These are phyloP conservation scores for Coprinellus micaceus DNA, from an alignment of 768 basidiomycete species.

Conservation along the genomic window DNA sequence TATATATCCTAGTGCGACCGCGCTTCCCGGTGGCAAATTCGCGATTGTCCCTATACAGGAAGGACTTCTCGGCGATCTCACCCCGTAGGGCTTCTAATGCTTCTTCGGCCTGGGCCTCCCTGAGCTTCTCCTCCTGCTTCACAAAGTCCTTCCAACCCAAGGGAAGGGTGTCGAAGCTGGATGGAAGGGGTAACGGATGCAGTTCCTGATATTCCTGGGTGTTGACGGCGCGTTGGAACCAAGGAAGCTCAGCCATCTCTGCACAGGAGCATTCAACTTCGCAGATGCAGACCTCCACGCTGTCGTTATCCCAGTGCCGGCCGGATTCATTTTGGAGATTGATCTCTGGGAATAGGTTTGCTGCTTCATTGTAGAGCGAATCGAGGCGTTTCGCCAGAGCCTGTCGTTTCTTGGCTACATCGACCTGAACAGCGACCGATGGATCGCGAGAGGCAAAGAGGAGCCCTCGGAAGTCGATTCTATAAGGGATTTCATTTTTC, in stretches of 20 bases:
- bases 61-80: neutral
- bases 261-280: neutral
- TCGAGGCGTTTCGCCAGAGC: neutral
- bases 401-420: neutral
- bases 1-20: neutral
- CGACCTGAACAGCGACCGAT: neutral
- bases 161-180: neutral
- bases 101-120: neutral
- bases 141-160: neutral
- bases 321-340: neutral
- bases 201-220: neutral
- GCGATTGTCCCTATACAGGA: neutral
- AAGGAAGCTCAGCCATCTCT: neutral
- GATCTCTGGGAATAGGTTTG: neutral
- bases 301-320: neutral
- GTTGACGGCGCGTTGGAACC: neutral
- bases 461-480: too few species aligned
- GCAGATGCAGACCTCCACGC: neutral
- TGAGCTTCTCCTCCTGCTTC: neutral
- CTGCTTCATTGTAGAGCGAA: neutral
- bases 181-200: neutral
- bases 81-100: neutral
- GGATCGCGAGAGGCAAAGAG: too few species aligned
- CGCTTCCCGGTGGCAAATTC: neutral
- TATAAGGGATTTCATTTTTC: too few species aligned